Evolutionary conservation across 2,329 filamentous ascomycete species (phyloP).

Genomic region (Dichotomopilus funicola): DNA sequence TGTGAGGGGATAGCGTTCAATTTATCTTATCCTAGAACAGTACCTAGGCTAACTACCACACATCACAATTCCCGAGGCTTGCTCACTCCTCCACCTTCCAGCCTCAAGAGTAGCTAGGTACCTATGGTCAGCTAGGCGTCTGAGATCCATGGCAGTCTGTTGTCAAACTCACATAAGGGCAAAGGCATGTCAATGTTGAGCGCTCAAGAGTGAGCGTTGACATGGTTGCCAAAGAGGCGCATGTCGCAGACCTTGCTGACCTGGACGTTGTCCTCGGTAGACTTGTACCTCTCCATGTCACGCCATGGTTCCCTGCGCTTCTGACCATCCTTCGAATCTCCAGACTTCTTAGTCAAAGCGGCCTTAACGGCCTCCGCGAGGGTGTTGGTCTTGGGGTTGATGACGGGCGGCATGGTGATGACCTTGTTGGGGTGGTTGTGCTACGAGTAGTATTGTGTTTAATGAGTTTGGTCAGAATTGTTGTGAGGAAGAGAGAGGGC

Average conservation of each 20-base stretch:
- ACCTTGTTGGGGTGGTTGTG: not conserved
- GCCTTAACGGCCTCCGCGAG: not conserved
- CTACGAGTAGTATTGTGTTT: not conserved
- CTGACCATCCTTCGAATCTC: not conserved
- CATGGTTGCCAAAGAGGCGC: not conserved
- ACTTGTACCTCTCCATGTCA: not conserved
- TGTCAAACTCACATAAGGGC: not conserved
- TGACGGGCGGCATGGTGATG: not conserved
- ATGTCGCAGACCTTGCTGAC: not conserved
- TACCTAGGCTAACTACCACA: not conserved
- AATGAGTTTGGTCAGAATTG: not conserved
- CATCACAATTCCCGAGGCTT: not conserved
- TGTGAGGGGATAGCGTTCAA: not conserved
- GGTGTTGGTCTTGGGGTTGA: not conserved
- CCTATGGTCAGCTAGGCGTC: not conserved
- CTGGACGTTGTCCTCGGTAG: not conserved
- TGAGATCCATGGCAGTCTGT: not conserved
- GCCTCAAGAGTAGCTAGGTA: not conserved
- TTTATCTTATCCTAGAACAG: not conserved
- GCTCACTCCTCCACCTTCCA: not conserved
- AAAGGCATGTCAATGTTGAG: not conserved
- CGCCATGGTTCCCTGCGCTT: not conserved
- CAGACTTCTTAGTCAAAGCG: not conserved
- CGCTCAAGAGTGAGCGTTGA: not conserved
- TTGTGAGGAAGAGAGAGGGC: not conserved